Base-by-base conservation (phyloP, 2,329 filamentous ascomycete genomes). In the Chrysosporium keratinophilum region DNA sequence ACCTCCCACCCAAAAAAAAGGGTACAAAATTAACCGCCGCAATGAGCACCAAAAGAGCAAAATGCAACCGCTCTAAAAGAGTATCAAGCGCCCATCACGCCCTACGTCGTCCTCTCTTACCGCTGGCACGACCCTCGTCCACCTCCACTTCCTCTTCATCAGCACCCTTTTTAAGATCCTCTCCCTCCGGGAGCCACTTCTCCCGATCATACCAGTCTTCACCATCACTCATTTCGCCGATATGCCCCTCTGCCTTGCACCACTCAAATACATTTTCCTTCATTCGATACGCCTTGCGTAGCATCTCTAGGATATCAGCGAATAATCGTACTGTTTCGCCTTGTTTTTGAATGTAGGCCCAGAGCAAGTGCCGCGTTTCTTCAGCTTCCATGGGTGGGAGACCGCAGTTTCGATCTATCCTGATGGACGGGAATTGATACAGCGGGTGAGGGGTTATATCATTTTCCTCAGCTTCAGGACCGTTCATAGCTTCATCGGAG, bases 121-220 rank as follows among this genome's bases (percentile, higher is more conserved):
- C 68, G 19, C 67, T 68, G 23, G 69, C 64, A 39, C 69, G 65
- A 46, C 63, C 66, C 47, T 72, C 70, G 52, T 71, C 69, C 67
- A 41, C 71, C 72, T 54, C 57, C 55, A 80, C 78, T 57, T 83
- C 81, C 60, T 83, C 81, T 54, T 77, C 74, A 54, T 80, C 77
- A 39, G 78, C 77, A 0, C 81, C 81, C 63, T 83, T 83, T 58
- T 77, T 76, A 50, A 83, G 64, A 55, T 78, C 76, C 42, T 78
- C 76, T 0, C 76, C 76, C 35, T 71, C 69, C 2, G 60, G 63
- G n/a, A 84, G 65, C 80, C 79, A 83, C 60, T 80, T 77, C 53
- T 80, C 77, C 17, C 73, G 70, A 61, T 84, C 81, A 59, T 82
- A 81, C 81, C 81, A 84, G 61, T 84, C 81, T 67, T 84, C 81